Evolutionary conservation across 768 basidiomycete genomes (phyloP), one percentile per base, ranked within the genome.

Genomic region (Mycena metata): DNA sequence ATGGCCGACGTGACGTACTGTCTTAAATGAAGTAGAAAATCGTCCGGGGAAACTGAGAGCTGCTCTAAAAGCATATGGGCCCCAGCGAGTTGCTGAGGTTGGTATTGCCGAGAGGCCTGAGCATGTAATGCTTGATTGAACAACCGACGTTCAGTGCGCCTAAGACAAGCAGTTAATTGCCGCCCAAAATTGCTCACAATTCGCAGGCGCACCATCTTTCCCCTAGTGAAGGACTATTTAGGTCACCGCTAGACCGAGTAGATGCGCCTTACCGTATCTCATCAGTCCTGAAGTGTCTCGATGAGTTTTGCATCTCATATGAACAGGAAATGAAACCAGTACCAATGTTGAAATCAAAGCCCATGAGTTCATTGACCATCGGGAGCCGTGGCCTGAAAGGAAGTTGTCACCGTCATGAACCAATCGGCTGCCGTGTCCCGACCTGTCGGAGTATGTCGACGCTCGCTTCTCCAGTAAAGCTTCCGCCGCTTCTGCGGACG

Each of bases 401-500:
- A 46, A 30, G 30, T 50, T 2, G 1, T 24, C 9, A 5, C 11
- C 10, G 16, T 16, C 15, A 13, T 24, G 33, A 23, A 4, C 8
- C 13, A 30, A 6, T 30, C 3, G 30, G 30, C 30, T n/a, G n/a
- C 30, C 30, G 30, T 36, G 8, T 12, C 8, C 62, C 17, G 45
- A 21, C 62, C 62, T 45, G 60, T 67, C 68, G 6, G 84, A 84
- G 63, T 85, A 85, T 11, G 82, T 78, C 26, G 72, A 26, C 9
- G 79, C 82, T 15, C 81, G 75, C 54, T 79, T 83, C 60, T 83
- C 82, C 35, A 85, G 77, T 3, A 85, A 77, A 8, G 84, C 83
- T 16, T 69, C 73, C 1, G 78, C 79, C 3, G 79, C 78, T 26
- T 82, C 72, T 15, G 75, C 49, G 3, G 80, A 77, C 57, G 81